Conservation (phyloP, 2,329 filamentous ascomycete genomes). For the Paecilomyces sp. region DNA sequence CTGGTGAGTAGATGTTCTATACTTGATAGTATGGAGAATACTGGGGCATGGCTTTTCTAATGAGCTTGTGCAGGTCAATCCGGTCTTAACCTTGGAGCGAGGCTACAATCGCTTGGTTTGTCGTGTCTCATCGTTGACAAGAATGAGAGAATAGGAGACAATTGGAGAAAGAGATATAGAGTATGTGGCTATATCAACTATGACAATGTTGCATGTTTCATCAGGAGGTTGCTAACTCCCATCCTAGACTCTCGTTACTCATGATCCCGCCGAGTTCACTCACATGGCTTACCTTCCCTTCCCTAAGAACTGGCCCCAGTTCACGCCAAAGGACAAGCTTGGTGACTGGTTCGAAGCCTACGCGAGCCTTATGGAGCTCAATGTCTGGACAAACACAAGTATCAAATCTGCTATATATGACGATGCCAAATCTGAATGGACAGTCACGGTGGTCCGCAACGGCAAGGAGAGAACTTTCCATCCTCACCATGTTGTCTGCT, state of each 20-base stretch:
- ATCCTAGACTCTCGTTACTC: conserved; percentile 29
- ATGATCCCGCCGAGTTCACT: conserved; percentile 34
- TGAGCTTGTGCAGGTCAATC: conserved; percentile 30
- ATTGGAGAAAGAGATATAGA: conserved; percentile 45
- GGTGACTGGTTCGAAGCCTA: conserved; percentile 45
- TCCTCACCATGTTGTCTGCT: conserved; percentile 42
- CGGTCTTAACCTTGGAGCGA: conserved; percentile 35
- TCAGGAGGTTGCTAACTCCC: neutral
- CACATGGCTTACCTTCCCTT: conserved; percentile 34
- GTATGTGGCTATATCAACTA: conserved; percentile 8
- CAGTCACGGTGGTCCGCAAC: conserved; percentile 23
- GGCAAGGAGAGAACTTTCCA: conserved; percentile 22
- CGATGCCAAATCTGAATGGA: conserved; percentile 31
- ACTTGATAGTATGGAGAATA: neutral
- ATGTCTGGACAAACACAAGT: conserved; percentile 37
- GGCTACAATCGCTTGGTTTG: conserved; percentile 33
- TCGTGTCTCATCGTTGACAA: conserved; percentile 39
- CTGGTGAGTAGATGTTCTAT: conserved; percentile 15
- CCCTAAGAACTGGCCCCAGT: conserved; percentile 35
- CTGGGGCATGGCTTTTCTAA: neutral
- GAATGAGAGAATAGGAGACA: conserved; percentile 41
- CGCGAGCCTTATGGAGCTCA: conserved; percentile 42
- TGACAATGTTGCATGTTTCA: neutral
- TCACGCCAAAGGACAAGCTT: conserved; percentile 42
- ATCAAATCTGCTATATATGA: conserved; percentile 36